Evolutionary conservation across 2,329 filamentous ascomycete species (phyloP), one percentile per base, ranked within the genome.

Genomic region (Venturia oleaginea): DNA sequence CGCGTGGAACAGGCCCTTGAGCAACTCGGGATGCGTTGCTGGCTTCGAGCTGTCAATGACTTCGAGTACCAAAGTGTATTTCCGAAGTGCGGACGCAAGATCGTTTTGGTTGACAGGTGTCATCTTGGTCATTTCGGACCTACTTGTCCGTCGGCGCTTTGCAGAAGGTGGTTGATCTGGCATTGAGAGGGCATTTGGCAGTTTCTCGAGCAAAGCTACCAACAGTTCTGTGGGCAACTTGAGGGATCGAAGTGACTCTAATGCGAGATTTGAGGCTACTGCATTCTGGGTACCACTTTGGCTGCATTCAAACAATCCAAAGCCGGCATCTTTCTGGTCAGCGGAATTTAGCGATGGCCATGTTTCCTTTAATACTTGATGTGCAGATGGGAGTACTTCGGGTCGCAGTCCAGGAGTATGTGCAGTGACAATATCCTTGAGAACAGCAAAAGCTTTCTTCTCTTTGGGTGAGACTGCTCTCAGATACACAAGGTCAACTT

Each of bases 11-110:
- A 99, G 80, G 34, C 85, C 86, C 66, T 86, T 86, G 6, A 96
- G 81, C 46, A 99, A 80, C 70, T 90, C 85, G 0, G 90, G 85
- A 72, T 96, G 89, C 37, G 85, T 82, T 64, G 86, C 86, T 0
- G 91, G 89, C 57, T 86, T 83, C 2, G 92, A 93, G 60, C 84
- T 85, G 72, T 97, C 92, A 19, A 97, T 84, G 32, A 97, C 78
- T 73, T 97, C 92, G 43, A 97, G 80, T 13, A 97, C 90, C 71
- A 96, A 86, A 0, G 92, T 96, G 64, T 93, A 84, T 69, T 88
- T 89, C 69, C 86, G 85, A 67, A 97, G 82, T 7, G 87, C 83
- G 59, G 83, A 81, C 68, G 84, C 84, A 37, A 92, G 76, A 71
- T 90, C 86, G 7, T 83, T 81, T 40, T 86, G 84, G 64, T 86